phyloP scores from a whole-genome alignment of 208 protist species.

The Phytomonas sp. region DNA sequence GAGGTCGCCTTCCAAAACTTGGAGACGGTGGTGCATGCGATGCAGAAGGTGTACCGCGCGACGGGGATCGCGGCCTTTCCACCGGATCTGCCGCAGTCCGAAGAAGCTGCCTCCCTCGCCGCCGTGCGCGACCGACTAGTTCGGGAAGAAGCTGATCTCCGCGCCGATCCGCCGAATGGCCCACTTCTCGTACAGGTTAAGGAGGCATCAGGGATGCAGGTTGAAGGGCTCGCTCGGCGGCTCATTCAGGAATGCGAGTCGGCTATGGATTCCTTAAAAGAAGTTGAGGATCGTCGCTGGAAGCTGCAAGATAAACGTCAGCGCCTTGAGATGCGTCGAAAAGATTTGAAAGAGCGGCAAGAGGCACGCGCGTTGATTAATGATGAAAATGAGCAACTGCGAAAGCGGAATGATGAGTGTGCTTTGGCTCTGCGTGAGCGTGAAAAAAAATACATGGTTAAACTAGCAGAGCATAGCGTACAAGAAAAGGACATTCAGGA shows the following conservation, averaged over 20 bases:
- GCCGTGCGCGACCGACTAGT: constrained; percentile 31
- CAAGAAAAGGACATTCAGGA: constrained; percentile 47
- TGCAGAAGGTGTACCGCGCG: constrained; percentile 14
- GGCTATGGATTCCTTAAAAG: constrained; percentile 16
- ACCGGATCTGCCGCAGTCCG: constrained; percentile 31
- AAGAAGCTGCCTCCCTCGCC: constrained; percentile 20
- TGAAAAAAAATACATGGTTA: constrained; percentile 29
- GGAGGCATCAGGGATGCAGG: constrained; percentile 9
- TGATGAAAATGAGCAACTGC: constrained; percentile 28
- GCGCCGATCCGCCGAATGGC: constrained; percentile 16
- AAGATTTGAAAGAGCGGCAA: constrained; percentile 40
- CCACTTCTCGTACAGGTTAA: constrained; percentile 25
- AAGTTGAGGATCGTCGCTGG: constrained; percentile 43
- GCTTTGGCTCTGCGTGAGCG: constrained; percentile 18
- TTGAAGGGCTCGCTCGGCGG: constrained; percentile 17
- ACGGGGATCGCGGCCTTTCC: constrained; percentile 17
- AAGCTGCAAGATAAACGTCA: constrained; percentile 34
- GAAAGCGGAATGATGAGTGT: constrained; percentile 25
- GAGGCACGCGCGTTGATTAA: constrained; percentile 24
- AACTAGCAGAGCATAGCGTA: constrained; percentile 34
- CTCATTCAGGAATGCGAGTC: constrained; percentile 28
- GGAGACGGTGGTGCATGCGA: constrained; percentile 15
- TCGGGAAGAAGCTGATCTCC: constrained; percentile 26
- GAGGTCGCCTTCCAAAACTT: constrained; percentile 21
- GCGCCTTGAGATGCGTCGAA: constrained; percentile 30